Conservation (phyloP, 129 eudicot species). For the Tanacetum coccineum region DNA sequence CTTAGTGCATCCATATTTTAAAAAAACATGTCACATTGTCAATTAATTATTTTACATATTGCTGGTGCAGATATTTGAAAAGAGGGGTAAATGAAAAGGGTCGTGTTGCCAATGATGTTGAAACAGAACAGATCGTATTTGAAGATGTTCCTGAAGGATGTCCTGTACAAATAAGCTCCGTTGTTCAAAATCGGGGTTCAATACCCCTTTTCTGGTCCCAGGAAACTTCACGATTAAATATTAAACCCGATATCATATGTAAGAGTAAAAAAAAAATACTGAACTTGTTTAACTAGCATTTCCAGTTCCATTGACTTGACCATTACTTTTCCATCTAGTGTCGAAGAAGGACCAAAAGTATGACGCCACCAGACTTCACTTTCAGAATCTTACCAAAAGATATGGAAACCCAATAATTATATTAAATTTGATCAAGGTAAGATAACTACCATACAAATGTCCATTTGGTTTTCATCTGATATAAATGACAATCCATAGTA, state of each 20-base stretch:
- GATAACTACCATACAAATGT: not conserved
- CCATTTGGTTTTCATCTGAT: not conserved
- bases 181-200: conserved; percentile 96
- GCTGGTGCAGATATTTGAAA: conserved; percentile 61
- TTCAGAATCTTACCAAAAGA: conserved; percentile 79
- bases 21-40: not conserved
- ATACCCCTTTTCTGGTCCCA: conserved; percentile 99
- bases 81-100: conserved; percentile 95
- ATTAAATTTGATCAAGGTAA: conserved; percentile 87
- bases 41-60: conserved; percentile 2
- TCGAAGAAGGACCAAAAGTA: conserved; percentile 69
- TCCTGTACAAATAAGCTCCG: conserved; percentile 64
- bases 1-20: not conserved
- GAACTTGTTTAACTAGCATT: conserved; percentile 7
- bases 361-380: conserved; percentile 88
- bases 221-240: conserved; percentile 84
- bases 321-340: conserved; percentile 42
- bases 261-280: conserved; percentile 25
- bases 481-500: not conserved
- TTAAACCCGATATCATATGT: conserved; percentile 85
- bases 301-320: conserved; percentile 6
- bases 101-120: conserved; percentile 98
- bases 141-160: conserved; percentile 73
- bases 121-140: conserved; percentile 91
- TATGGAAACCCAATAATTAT: conserved; percentile 95